These are phyloP conservation scores for Kwoniella shivajii DNA, from an alignment of 1,284 basidiomycete species.

Conservation along the genomic window DNA sequence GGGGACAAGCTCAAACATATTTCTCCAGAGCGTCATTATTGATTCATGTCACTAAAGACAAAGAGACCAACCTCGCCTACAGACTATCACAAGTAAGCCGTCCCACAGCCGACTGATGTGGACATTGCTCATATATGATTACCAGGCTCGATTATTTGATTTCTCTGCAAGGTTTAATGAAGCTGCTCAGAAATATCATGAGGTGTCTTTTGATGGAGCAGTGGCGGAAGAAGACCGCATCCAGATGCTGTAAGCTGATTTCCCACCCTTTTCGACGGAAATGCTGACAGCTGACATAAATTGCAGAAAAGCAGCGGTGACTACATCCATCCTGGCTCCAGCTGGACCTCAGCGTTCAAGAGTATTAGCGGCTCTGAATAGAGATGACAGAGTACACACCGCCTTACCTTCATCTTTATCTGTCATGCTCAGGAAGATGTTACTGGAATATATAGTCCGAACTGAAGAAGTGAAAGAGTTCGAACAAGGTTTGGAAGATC, in stretches of 20 bases:
- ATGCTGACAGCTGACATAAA: background rate
- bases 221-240: slow-evolving; percentile 88
- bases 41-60: slow-evolving; percentile 73
- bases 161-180: slow-evolving; percentile 89
- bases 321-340: slow-evolving; percentile 93
- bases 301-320: slow-evolving; percentile 80
- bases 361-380: slow-evolving; percentile 84
- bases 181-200: slow-evolving; percentile 92
- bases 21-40: slow-evolving; percentile 94
- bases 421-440: slow-evolving; percentile 94
- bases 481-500: slow-evolving; percentile 79
- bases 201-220: slow-evolving; percentile 81
- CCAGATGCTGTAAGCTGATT: slow-evolving; percentile 71
- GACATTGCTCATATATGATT: background rate
- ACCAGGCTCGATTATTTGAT: slow-evolving; percentile 83
- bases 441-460: slow-evolving; percentile 92
- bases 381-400: slow-evolving; percentile 88
- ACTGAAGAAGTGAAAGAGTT: slow-evolving; percentile 86
- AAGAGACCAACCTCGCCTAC: slow-evolving; percentile 74
- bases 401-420: slow-evolving; percentile 55
- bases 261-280: background rate
- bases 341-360: slow-evolving; percentile 94
- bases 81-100: slow-evolving; percentile 70
- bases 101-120: background rate
- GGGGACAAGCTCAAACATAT: slow-evolving; percentile 88